Base-by-base conservation (phyloP, 257 asterid species). In the Coffea eugenioides region DNA sequence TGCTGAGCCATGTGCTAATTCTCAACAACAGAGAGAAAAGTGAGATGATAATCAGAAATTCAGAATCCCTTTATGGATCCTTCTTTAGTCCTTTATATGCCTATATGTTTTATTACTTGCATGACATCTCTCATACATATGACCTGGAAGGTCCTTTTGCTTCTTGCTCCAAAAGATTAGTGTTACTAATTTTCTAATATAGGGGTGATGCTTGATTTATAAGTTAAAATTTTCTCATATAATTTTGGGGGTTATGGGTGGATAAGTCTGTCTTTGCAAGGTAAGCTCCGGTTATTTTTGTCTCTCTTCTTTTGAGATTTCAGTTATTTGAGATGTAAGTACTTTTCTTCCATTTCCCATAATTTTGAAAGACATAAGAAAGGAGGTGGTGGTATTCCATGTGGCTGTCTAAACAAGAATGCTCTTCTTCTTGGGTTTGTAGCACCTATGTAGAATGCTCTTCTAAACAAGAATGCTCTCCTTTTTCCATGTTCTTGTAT, bases 1-100 rank as follows among this genome's bases (percentile, higher is more conserved):
- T 87, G 97, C 99, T 3, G 99, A 96, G 89, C 93, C 97, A 75
- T 96, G 97, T 82, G 82, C 88, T 65, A 96, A 94, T 85, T 84
- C 96, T 27, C 27, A 27, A 27, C 27, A 27, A 0, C 27, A 27
- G 27, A 27, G 27, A 27, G 27, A 27, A 27, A 27, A 27, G 27
- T 27, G 27, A 27, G 27, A 27, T 27, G 27, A 27, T 27, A 27
- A 27, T 27, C 27, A 27, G 27, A 27, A 27, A 27, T 27, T 27
- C 27, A 27, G 27, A 27, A 27, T 27, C 27, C 27, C 27, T 27
- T 27, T 27, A 27, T 27, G 27, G 27, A 27, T 27, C 27, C 27
- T 27, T 27, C 27, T 27, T 27, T 27, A 27, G 27, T 27, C 27
- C 27, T 27, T 27, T 27, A 27, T 27, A 27, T 27, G 27, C 27